These are phyloP conservation scores for Aspergillus incahuasiensis DNA, from an alignment of 495 filamentous ascomycete species.

Conservation along the genomic window DNA sequence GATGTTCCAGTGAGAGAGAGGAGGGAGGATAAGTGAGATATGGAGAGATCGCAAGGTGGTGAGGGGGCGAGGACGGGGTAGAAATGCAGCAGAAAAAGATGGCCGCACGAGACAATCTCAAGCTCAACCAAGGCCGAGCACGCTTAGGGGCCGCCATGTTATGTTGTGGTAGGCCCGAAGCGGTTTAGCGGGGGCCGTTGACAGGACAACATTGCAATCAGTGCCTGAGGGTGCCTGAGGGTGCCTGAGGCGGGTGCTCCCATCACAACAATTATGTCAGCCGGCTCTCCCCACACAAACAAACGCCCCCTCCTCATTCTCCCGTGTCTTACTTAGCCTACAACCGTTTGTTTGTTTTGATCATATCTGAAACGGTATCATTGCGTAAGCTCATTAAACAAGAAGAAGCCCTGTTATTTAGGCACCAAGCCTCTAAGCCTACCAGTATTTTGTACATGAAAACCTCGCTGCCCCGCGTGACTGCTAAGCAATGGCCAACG, in stretches of 20 bases:
- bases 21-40: conserved; percentile 17
- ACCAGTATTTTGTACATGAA: no score
- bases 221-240: neutral
- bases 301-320: neutral
- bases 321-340: no score
- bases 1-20: conserved; percentile 3
- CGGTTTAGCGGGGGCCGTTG: conserved; percentile 37
- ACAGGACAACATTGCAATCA: conserved; percentile 42
- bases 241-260: conserved; percentile 13
- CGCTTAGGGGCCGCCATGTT: conserved; percentile 32
- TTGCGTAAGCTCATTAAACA: no score
- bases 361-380: no score
- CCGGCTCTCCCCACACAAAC: conserved; percentile 7
- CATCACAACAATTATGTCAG: conserved; percentile 19
- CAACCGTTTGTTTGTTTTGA: no score
- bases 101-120: conserved; percentile 22
- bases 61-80: conserved; percentile 21
- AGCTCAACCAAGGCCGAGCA: conserved; percentile 37
- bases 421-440: no score
- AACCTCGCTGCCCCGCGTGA: no score
- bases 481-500: no score
- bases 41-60: conserved; percentile 19
- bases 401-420: no score
- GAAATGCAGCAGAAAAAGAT: conserved; percentile 14
- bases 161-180: conserved; percentile 35